A percentile compares a stretch with the other conserved stretches of the same genome.
phyloP scores from a whole-genome alignment of 2,329 filamentous ascomycete genomes.

The Talaromyces verruculosus region DNA sequence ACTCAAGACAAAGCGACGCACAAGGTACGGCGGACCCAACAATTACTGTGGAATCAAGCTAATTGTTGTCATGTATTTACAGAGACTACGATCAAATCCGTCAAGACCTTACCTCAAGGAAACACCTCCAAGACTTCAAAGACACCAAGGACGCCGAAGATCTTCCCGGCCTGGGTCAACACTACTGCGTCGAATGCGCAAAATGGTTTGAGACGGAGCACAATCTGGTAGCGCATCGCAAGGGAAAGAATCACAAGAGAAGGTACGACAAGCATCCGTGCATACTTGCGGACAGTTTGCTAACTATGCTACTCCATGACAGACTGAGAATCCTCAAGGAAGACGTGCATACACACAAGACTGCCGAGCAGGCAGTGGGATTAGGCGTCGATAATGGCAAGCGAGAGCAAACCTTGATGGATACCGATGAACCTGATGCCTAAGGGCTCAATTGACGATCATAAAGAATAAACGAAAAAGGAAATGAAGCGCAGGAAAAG shows the following conservation, averaged over 20 bases:
- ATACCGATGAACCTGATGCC: slow-evolving; percentile 41
- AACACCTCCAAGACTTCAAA: slow-evolving; percentile 78
- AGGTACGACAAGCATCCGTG: slow-evolving; percentile 54
- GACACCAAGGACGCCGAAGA: slow-evolving; percentile 79
- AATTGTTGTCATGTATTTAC: slow-evolving; percentile 32
- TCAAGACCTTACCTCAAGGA: slow-evolving; percentile 73
- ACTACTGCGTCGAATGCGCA: slow-evolving; percentile 89
- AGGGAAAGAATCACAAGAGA: slow-evolving; percentile 91
- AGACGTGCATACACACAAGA: slow-evolving; percentile 80
- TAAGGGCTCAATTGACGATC: background rate
- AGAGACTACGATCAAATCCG: slow-evolving; percentile 94
- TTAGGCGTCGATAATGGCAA: slow-evolving; percentile 68
- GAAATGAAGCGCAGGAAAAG: background rate
- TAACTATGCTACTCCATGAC: background rate
- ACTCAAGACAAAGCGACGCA: slow-evolving; percentile 72
- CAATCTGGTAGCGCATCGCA: slow-evolving; percentile 72
- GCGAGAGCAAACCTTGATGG: slow-evolving; percentile 35
- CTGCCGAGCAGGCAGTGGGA: slow-evolving; percentile 78
- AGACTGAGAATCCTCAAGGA: slow-evolving; percentile 81
- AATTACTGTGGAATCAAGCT: background rate
- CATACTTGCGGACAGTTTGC: background rate
- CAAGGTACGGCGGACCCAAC: slow-evolving; percentile 52
- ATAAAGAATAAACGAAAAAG: background rate
- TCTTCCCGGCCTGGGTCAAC: slow-evolving; percentile 77
- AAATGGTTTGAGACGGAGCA: slow-evolving; percentile 91